A percentile compares a stretch with the other conserved stretches of the same genome.
These are phyloP conservation scores for Fusarium verrucosum DNA, from an alignment of 2,329 filamentous ascomycete species.

Conservation along the genomic window DNA sequence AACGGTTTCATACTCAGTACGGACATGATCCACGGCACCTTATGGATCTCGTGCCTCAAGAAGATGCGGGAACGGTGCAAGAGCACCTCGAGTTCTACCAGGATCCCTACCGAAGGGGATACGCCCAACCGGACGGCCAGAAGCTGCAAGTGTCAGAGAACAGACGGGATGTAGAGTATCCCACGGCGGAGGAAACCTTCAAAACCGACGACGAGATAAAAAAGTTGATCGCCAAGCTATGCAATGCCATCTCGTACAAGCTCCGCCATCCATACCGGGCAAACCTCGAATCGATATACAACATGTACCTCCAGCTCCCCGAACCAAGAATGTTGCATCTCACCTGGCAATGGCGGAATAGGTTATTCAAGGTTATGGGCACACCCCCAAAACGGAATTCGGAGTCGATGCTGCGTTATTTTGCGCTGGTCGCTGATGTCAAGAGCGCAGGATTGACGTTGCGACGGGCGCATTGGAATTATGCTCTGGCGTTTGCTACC, in stretches of 20 bases:
- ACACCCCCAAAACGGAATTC: conserved; percentile 65
- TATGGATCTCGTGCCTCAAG: conserved; percentile 62
- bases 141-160: conserved; percentile 61
- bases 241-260: conserved; percentile 52
- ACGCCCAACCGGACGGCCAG: conserved; percentile 61
- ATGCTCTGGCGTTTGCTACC: conserved; percentile 80
- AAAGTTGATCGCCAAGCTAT: conserved; percentile 52
- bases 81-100: conserved; percentile 62
- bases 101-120: conserved; percentile 64
- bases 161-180: conserved; percentile 58
- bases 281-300: conserved; percentile 58
- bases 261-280: conserved; percentile 54
- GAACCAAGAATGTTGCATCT: conserved; percentile 63
- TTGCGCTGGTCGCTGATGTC: conserved; percentile 85
- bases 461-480: conserved; percentile 78
- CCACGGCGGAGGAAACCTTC: conserved; percentile 54
- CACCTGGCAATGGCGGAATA: conserved; percentile 63
- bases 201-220: conserved; percentile 49
- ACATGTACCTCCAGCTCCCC: conserved; percentile 60
- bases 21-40: conserved; percentile 55
- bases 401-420: conserved; percentile 80
- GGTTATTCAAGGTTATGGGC: conserved; percentile 74
- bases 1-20: conserved; percentile 13
- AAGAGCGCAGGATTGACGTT: conserved; percentile 77
- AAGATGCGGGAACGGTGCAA: conserved; percentile 58